Percentiles rank a stretch among this genome's conserved stretches.
These are phyloP conservation scores for Mucor velutinosus DNA, from an alignment of 371 early-diverging fungal genomes.

Conservation along the genomic window DNA sequence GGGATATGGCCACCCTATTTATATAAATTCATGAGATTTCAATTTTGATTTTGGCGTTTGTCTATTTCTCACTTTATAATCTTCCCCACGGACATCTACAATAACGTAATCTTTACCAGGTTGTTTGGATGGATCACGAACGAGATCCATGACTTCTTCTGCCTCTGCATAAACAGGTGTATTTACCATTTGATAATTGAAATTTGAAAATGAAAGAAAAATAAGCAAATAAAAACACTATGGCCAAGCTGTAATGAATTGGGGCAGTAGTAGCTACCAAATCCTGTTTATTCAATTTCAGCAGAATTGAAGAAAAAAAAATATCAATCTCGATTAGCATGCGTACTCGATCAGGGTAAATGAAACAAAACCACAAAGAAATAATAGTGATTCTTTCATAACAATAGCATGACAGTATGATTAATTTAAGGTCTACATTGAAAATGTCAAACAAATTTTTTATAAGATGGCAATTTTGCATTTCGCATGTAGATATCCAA, in stretches of 20 bases:
- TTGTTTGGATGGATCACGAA: slow-evolving; percentile 56
- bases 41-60: neutral
- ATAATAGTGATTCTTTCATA: no score
- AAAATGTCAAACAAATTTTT: no score
- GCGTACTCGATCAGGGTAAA: no score
- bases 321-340: no score
- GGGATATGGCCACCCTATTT: slow-evolving; percentile 83
- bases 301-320: no score
- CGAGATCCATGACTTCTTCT: slow-evolving; percentile 57
- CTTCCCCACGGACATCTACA: slow-evolving; percentile 82
- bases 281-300: no score
- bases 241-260: no score
- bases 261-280: neutral
- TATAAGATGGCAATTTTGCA: no score
- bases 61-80: slow-evolving; percentile 57
- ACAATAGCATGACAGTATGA: no score
- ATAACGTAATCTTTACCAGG: slow-evolving; percentile 74
- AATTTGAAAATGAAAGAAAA: neutral
- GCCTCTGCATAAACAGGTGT: slow-evolving; percentile 55
- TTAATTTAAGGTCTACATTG: no score
- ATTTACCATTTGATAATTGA: neutral
- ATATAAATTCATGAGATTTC: neutral
- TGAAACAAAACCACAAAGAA: no score
- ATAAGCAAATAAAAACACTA: neutral
- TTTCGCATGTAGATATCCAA: no score